Conservation (phyloP, 768 basidiomycete genomes). For the Tephrocybe sp. region DNA sequence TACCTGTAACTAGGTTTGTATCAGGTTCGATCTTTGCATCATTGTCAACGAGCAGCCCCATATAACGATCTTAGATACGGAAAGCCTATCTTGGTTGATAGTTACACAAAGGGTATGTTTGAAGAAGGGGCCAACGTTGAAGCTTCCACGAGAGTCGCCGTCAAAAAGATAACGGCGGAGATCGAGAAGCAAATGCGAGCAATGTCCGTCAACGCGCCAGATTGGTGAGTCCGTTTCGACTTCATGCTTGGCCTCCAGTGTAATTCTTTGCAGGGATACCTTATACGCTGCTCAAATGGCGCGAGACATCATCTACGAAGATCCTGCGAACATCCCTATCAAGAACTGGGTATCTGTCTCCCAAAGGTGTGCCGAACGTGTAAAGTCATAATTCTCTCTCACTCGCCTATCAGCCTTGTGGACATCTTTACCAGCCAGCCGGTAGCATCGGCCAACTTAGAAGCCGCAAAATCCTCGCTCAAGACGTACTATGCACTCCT, state of each 20-base stretch:
- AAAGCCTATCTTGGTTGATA: slow-evolving; percentile 46
- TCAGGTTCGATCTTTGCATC: slow-evolving; percentile 5
- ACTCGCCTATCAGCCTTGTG: slow-evolving; percentile 16
- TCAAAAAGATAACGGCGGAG: slow-evolving; percentile 54
- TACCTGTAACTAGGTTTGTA: slow-evolving; percentile 24
- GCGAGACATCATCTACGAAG: slow-evolving; percentile 54
- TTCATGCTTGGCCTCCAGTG: neutral
- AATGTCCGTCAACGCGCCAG: slow-evolving; percentile 64
- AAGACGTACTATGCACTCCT: slow-evolving; percentile 50
- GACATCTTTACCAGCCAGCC: slow-evolving; percentile 16
- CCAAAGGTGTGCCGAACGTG: slow-evolving; percentile 48
- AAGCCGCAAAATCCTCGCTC: slow-evolving; percentile 41
- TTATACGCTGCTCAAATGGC: slow-evolving; percentile 59
- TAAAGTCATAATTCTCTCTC: neutral
- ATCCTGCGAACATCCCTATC: slow-evolving; percentile 44
- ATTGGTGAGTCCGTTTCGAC: slow-evolving; percentile 49
- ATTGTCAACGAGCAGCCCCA: neutral
- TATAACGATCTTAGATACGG: no score
- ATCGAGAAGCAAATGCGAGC: slow-evolving; percentile 48
- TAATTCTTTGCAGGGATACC: no score
- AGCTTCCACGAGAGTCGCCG: slow-evolving; percentile 42
- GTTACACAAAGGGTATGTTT: slow-evolving; percentile 46
- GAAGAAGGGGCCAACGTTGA: slow-evolving; percentile 36
- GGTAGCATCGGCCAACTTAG: neutral
- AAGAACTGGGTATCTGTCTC: slow-evolving; percentile 52